These are phyloP conservation scores for Alternaria incomplexa DNA, from an alignment of 2,329 filamentous ascomycete genomes.

Conservation along the genomic window DNA sequence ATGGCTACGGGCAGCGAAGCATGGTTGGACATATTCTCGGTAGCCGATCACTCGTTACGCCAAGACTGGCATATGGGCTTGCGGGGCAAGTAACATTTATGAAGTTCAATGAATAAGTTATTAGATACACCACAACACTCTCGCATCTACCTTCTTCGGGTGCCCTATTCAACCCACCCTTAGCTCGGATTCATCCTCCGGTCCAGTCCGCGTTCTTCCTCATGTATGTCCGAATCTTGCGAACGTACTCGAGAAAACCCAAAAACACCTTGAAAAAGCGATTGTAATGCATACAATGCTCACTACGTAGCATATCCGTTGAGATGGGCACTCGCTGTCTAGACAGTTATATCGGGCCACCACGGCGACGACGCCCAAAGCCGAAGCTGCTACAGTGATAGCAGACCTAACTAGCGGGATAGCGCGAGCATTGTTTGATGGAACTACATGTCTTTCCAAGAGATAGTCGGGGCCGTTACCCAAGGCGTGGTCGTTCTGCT, in stretches of 20 bases:
- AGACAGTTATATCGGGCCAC: neutral
- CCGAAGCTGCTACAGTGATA: neutral
- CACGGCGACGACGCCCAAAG: neutral
- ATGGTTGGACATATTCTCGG: neutral
- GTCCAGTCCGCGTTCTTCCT: neutral
- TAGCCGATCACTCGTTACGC: neutral
- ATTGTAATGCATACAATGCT: neutral
- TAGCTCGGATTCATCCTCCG: neutral
- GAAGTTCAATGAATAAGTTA: neutral
- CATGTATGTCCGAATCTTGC: neutral
- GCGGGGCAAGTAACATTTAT: neutral
- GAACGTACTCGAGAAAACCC: neutral
- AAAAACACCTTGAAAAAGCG: neutral
- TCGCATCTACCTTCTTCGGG: neutral
- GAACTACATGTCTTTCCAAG: neutral
- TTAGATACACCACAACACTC: neutral
- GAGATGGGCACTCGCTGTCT: neutral
- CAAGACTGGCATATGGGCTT: neutral
- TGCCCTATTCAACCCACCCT: neutral
- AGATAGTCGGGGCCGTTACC: neutral
- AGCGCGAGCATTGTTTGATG: neutral
- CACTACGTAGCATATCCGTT: neutral
- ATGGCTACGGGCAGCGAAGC: neutral
- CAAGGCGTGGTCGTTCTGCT: too few species aligned
- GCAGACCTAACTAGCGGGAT: neutral